phyloP scores from a whole-genome alignment of 2,329 filamentous ascomycete genomes.

The Pestalotiopsis sp. region DNA sequence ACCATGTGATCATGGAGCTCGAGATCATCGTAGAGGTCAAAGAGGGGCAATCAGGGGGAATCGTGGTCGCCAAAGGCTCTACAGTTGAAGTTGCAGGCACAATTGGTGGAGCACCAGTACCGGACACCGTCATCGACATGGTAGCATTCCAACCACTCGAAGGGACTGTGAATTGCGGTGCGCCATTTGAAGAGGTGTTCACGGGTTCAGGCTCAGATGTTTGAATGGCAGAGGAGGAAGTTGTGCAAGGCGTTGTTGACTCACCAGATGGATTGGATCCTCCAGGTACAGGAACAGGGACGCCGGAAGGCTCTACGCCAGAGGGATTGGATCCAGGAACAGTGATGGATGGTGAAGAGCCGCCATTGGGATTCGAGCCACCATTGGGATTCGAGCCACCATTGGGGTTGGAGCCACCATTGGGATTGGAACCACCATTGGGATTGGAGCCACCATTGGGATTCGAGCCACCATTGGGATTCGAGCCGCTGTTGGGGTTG shows the following conservation, averaged over 20 bases:
- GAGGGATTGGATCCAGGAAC: slow-evolving; percentile 1
- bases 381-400: slow-evolving; percentile 8
- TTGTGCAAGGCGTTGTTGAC: slow-evolving; percentile 20
- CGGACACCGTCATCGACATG: slow-evolving; percentile 20
- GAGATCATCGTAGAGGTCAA: slow-evolving; percentile 10
- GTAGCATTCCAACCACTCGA: slow-evolving; percentile 34
- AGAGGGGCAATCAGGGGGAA: neutral
- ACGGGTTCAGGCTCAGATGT: slow-evolving; percentile 19
- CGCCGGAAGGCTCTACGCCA: neutral
- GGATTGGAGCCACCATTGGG: neutral
- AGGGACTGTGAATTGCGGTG: slow-evolving; percentile 27
- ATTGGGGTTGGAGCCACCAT: neutral
- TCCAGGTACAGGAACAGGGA: slow-evolving; percentile 1
- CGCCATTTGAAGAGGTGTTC: slow-evolving; percentile 20
- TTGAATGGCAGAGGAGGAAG: slow-evolving; percentile 19
- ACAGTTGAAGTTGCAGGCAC: neutral
- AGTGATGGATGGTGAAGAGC: neutral
- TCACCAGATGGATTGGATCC: slow-evolving; percentile 7
- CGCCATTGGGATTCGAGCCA: neutral
- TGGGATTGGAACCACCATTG: neutral
- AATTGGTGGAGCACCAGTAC: slow-evolving; percentile 2
- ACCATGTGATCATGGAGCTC: slow-evolving; percentile 12
- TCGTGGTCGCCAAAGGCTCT: neutral
- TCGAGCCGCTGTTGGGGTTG: neutral
- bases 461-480: neutral